These are phyloP conservation scores for Alnus glutinosa DNA, from an alignment of 306 rosid genomes.

Conservation along the genomic window DNA sequence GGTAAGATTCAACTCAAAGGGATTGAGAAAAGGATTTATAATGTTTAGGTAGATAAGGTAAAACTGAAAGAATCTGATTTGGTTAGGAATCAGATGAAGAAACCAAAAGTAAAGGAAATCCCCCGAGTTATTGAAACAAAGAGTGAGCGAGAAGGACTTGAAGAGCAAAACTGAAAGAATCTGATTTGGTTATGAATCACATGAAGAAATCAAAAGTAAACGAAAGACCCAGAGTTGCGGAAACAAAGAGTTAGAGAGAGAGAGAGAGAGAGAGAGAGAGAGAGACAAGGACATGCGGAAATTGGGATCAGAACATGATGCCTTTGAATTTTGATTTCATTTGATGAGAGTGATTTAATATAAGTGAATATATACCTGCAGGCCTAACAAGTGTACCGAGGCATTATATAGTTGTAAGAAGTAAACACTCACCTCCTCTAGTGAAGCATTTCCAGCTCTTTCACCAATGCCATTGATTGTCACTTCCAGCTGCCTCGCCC, in stretches of 20 bases:
- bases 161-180: neutral
- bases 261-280: neutral
- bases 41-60: neutral
- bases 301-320: neutral
- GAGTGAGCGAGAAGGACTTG: too few relatives aligned
- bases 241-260: neutral
- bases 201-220: neutral
- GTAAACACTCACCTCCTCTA: constrained; percentile 73
- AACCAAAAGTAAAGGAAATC: neutral
- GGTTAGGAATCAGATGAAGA: neutral
- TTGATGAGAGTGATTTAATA: neutral
- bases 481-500: constrained; percentile 98
- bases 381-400: neutral
- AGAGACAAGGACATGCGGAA: neutral
- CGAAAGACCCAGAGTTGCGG: neutral
- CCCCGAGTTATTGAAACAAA: neutral
- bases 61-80: neutral
- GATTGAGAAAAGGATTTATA: neutral
- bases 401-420: constrained; percentile 9
- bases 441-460: constrained; percentile 98
- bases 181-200: neutral
- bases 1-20: neutral
- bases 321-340: neutral
- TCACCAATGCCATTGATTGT: constrained; percentile 98
- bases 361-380: neutral